These are phyloP conservation scores for Beauveria sp. DNA, from an alignment of 2,329 filamentous ascomycete genomes.

Conservation along the genomic window DNA sequence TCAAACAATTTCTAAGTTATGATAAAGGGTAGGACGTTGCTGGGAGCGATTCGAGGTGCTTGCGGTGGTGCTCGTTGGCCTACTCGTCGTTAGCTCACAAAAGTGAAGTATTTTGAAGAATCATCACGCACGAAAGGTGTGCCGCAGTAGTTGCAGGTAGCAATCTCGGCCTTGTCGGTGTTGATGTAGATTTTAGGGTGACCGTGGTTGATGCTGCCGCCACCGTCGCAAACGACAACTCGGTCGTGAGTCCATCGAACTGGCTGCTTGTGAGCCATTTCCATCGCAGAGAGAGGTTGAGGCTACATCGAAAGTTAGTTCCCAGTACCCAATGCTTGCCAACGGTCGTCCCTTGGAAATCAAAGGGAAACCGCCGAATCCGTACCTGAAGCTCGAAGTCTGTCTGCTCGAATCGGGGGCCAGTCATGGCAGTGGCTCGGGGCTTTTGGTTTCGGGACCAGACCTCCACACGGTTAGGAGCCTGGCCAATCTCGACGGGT, in stretches of 20 bases:
- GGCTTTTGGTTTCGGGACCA: slow-evolving; percentile 87
- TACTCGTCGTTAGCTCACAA: slow-evolving; percentile 29
- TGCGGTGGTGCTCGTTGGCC: slow-evolving; percentile 85
- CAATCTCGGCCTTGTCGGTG: slow-evolving; percentile 92
- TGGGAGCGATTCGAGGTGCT: slow-evolving; percentile 75
- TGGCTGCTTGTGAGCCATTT: slow-evolving; percentile 91
- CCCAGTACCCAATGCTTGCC: slow-evolving; percentile 1
- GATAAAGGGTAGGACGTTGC: slow-evolving; percentile 73
- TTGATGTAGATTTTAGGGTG: slow-evolving; percentile 97
- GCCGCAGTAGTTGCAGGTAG: slow-evolving; percentile 86
- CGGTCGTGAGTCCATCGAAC: slow-evolving; percentile 84
- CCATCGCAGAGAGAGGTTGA: slow-evolving; percentile 81
- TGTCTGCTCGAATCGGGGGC: slow-evolving; percentile 94
- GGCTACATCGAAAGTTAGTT: slow-evolving; percentile 49
- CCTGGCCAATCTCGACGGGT: slow-evolving; percentile 57
- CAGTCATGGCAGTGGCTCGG: slow-evolving; percentile 77
- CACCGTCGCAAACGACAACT: slow-evolving; percentile 82
- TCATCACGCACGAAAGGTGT: slow-evolving; percentile 69
- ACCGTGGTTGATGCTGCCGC: slow-evolving; percentile 69
- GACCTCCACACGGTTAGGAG: slow-evolving; percentile 72
- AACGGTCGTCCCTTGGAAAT: neutral
- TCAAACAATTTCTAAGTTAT: slow-evolving; percentile 22
- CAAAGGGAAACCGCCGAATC: neutral
- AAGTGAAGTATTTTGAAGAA: neutral
- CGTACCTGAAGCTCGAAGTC: slow-evolving; percentile 86